Conservation (phyloP, 495 filamentous ascomycete species). For the Neurospora sp. region DNA sequence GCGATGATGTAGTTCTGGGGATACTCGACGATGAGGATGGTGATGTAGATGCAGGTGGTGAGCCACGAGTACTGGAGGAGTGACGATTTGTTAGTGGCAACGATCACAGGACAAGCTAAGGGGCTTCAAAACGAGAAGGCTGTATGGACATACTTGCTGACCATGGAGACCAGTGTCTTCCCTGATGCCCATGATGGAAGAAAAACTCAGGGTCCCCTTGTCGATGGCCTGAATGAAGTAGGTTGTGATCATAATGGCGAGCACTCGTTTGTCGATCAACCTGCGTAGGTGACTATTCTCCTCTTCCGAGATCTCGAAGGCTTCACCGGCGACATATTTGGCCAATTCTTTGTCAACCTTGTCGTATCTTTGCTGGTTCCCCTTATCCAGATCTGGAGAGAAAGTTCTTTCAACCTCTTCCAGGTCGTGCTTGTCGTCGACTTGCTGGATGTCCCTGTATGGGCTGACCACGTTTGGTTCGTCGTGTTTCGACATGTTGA, state of each 20-base stretch:
- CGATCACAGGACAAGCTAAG: not conserved
- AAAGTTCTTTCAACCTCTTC: slow-evolving; percentile 39
- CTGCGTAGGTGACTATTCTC: slow-evolving; percentile 43
- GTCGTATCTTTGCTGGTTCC: slow-evolving; percentile 39
- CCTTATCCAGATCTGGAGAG: slow-evolving; percentile 24
- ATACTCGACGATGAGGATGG: slow-evolving; percentile 43
- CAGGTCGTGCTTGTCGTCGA: slow-evolving; percentile 27
- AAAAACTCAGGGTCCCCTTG: slow-evolving; percentile 60
- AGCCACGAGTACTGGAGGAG: slow-evolving; percentile 36
- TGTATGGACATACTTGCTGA: slow-evolving; percentile 28
- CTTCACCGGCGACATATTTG: slow-evolving; percentile 45
- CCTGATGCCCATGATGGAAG: slow-evolving; percentile 59
- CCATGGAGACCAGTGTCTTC: slow-evolving; percentile 44
- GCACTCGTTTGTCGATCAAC: slow-evolving; percentile 39
- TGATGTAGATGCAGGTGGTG: slow-evolving; percentile 46
- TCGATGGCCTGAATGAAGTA: slow-evolving; percentile 69
- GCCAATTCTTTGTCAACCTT: slow-evolving; percentile 55
- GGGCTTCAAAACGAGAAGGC: not conserved
- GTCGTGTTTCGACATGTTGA: not conserved
- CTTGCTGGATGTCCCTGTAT: not conserved
- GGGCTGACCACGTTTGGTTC: not conserved
- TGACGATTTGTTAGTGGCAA: not conserved
- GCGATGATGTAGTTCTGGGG: slow-evolving; percentile 45
- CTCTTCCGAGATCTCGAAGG: slow-evolving; percentile 42
- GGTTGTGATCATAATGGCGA: slow-evolving; percentile 44